These are phyloP conservation scores for Murraya paniculata DNA, from an alignment of 345 rosid species.

Conservation along the genomic window DNA sequence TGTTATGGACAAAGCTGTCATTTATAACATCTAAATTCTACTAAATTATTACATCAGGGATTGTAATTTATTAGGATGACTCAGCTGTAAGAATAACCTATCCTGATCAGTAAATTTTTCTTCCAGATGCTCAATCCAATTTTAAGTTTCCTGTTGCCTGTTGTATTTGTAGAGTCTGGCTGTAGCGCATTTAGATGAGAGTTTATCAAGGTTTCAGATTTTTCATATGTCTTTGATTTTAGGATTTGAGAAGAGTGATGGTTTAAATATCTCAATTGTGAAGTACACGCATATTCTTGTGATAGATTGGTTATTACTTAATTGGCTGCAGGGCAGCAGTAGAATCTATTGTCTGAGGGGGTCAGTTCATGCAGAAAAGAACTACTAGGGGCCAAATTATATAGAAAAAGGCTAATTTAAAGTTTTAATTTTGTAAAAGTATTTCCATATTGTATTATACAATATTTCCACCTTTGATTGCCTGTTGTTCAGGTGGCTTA, in stretches of 20 bases:
- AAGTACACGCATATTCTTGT: not conserved
- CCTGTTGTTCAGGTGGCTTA: not conserved
- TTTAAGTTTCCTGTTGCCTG: not conserved
- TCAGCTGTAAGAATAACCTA: not conserved
- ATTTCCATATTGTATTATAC: too few species aligned
- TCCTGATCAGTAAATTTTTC: not conserved
- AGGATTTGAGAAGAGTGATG: not conserved
- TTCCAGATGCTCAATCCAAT: not conserved
- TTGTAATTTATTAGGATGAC: not conserved
- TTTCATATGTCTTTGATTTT: not conserved
- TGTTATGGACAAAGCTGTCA: not conserved
- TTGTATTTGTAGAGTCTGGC: not conserved
- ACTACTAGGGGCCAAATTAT: not conserved
- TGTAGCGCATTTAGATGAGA: not conserved
- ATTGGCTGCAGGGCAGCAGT: not conserved
- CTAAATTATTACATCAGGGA: not conserved
- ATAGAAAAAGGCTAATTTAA: not conserved
- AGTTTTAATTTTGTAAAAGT: too few species aligned
- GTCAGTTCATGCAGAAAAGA: too few species aligned
- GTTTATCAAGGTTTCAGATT: not conserved
- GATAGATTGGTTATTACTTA: not conserved
- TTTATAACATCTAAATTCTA: not conserved
- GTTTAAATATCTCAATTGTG: not conserved
- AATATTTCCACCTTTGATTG: not conserved
- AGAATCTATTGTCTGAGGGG: not conserved